Percentiles rank a stretch among this genome's conserved stretches.
phyloP scores from a whole-genome alignment of 371 early-diverging fungal species.

The Lichtheimia corymbifera region DNA sequence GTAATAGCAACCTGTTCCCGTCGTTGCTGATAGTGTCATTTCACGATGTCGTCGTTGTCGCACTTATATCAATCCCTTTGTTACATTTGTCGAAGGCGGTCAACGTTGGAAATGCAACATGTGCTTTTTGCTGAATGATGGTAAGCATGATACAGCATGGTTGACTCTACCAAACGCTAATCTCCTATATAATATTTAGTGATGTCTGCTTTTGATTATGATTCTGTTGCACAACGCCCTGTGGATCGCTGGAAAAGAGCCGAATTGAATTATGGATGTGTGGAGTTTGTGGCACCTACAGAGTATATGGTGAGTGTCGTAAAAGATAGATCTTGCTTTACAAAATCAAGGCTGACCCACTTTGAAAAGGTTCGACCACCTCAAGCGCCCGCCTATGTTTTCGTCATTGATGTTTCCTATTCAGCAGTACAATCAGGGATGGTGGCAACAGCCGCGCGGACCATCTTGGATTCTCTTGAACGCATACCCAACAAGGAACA shows the following conservation, averaged over 20 bases:
- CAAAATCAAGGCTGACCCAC: not conserved
- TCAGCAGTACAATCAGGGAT: constrained; percentile 80
- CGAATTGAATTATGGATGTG: constrained; percentile 70
- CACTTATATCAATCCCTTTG: constrained; percentile 95
- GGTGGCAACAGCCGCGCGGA: constrained; percentile 74
- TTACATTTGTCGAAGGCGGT: constrained; percentile 91
- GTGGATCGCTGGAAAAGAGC: constrained; percentile 72
- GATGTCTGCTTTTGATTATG: constrained; percentile 79
- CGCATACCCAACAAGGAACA: constrained; percentile 87
- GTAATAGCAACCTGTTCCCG: constrained; percentile 72
- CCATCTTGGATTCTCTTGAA: constrained; percentile 84
- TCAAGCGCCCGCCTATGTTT: constrained; percentile 90
- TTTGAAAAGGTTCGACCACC: constrained; percentile 74
- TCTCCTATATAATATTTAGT: constrained; percentile 36
- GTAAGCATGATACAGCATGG: constrained; percentile 30
- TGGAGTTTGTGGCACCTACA: constrained; percentile 80
- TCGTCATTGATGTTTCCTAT: constrained; percentile 92
- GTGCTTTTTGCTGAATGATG: constrained; percentile 90
- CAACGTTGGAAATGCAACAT: constrained; percentile 96
- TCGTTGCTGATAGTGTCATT: constrained; percentile 82
- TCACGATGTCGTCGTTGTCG: constrained; percentile 94
- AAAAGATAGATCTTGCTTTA: not conserved
- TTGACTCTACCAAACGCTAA: not conserved
- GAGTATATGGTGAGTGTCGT: constrained; percentile 37
- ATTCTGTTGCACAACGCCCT: constrained; percentile 61